phyloP scores from a whole-genome alignment of 2,329 filamentous ascomycete genomes.

The Huntiella savannae region DNA sequence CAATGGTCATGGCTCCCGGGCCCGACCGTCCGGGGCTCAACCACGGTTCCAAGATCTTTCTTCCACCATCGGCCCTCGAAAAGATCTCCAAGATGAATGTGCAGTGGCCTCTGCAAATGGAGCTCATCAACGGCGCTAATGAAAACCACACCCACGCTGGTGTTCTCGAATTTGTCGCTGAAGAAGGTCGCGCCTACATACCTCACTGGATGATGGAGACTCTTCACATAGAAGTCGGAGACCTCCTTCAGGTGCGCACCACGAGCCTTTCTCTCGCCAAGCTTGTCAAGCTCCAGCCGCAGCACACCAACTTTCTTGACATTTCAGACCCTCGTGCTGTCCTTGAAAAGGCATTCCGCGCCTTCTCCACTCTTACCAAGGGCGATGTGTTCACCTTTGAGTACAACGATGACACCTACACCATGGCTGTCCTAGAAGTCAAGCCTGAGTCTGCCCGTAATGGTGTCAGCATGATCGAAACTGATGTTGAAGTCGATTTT shows the following conservation, averaged over 20 bases:
- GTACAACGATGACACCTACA: constrained; percentile 88
- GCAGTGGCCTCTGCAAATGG: constrained; percentile 92
- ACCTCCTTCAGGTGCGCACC: constrained; percentile 86
- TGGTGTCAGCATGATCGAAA: constrained; percentile 87
- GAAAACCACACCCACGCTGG: constrained; percentile 74
- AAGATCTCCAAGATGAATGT: constrained; percentile 93
- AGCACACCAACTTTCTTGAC: constrained; percentile 82
- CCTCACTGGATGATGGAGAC: constrained; percentile 98
- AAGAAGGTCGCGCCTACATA: constrained; percentile 90
- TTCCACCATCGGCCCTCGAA: constrained; percentile 89
- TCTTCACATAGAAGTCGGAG: constrained; percentile 71
- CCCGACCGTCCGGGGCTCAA: constrained; percentile 78
- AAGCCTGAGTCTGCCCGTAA: constrained; percentile 70
- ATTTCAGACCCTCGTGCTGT: constrained; percentile 96
- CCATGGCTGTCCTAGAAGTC: constrained; percentile 82
- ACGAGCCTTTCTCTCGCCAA: constrained; percentile 79
- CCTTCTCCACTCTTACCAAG: constrained; percentile 83
- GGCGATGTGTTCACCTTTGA: constrained; percentile 90
- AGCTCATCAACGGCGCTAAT: constrained; percentile 75
- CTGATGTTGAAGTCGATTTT: constrained; percentile 91
- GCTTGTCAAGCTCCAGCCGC: constrained; percentile 91
- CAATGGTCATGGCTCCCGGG: constrained; percentile 81
- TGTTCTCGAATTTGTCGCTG: constrained; percentile 91
- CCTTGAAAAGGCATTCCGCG: constrained; percentile 86
- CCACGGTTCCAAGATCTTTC: constrained; percentile 92